These are phyloP conservation scores for Alternaria sp. DNA, from an alignment of 2,329 filamentous ascomycete species.

Conservation along the genomic window DNA sequence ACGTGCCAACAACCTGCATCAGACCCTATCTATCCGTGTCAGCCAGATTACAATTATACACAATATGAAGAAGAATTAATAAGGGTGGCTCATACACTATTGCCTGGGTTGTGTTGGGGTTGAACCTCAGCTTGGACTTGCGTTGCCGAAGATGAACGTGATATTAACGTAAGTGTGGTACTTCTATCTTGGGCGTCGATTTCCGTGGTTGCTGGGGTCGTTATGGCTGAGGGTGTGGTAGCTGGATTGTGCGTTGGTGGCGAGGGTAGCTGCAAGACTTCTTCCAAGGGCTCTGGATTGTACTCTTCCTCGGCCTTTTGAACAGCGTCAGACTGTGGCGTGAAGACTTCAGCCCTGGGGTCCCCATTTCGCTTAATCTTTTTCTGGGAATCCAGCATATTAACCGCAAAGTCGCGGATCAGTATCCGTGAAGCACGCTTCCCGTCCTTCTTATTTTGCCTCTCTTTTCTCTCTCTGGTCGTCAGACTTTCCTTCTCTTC, in stretches of 20 bases:
- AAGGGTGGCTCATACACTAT: not conserved
- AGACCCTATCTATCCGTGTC: not conserved
- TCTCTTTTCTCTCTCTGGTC: not conserved
- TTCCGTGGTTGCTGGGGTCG: not conserved
- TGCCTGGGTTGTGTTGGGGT: not conserved
- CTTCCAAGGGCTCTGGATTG: too few species aligned
- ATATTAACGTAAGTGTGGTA: not conserved
- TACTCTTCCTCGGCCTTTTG: not conserved
- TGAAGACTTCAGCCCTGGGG: not conserved
- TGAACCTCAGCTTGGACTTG: not conserved
- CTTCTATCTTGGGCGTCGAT: not conserved
- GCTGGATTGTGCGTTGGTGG: not conserved
- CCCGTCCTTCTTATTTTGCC: not conserved
- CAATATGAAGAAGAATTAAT: too few species aligned
- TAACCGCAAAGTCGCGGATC: not conserved
- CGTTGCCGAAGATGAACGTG: not conserved
- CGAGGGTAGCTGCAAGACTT: not conserved
- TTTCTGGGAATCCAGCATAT: not conserved
- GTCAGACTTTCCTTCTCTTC: not conserved
- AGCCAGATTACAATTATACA: not conserved
- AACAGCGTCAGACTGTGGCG: too few species aligned
- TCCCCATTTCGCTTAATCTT: not conserved
- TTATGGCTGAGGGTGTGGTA: not conserved
- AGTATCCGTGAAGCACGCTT: not conserved
- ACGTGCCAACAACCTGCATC: not conserved